Percentiles rank a stretch among this genome's conserved stretches.
These are phyloP conservation scores for Xylariaceae sp. DNA, from an alignment of 2,329 filamentous ascomycete species.

Conservation along the genomic window DNA sequence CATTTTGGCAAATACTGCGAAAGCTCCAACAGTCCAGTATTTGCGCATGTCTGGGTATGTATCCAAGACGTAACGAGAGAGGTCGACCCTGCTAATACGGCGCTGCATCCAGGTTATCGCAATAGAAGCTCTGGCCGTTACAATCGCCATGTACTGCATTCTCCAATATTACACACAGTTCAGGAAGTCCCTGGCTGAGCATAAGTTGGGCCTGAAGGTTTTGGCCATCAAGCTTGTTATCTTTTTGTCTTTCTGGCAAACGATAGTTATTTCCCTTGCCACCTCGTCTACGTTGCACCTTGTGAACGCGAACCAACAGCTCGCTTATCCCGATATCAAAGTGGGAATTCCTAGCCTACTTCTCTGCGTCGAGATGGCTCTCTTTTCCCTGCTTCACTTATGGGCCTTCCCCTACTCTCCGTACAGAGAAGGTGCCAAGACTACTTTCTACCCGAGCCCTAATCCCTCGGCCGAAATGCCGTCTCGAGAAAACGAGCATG, in stretches of 20 bases:
- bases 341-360: slow-evolving; percentile 75
- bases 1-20: slow-evolving; percentile 70
- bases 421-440: slow-evolving; percentile 51
- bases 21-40: slow-evolving; percentile 69
- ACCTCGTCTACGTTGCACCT: slow-evolving; percentile 57
- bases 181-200: slow-evolving; percentile 60
- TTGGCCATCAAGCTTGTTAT: slow-evolving; percentile 86
- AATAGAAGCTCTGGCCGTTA: slow-evolving; percentile 68
- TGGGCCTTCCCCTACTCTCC: slow-evolving; percentile 77
- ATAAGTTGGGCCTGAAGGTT: slow-evolving; percentile 75
- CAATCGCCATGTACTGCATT: slow-evolving; percentile 82
- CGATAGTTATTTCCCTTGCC: slow-evolving; percentile 46
- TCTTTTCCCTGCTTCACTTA: slow-evolving; percentile 73
- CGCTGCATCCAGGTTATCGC: slow-evolving; percentile 51
- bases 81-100: background rate
- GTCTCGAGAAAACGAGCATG: slow-evolving; percentile 42
- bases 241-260: slow-evolving; percentile 89
- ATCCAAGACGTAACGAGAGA: background rate
- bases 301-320: slow-evolving; percentile 52
- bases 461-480: slow-evolving; percentile 39
- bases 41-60: slow-evolving; percentile 78
- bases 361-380: slow-evolving; percentile 79
- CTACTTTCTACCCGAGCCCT: slow-evolving; percentile 46
- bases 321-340: slow-evolving; percentile 72
- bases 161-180: slow-evolving; percentile 84